Conservation (phyloP, 495 filamentous ascomycete genomes). For the Penicillium macrosclerotiorum region DNA sequence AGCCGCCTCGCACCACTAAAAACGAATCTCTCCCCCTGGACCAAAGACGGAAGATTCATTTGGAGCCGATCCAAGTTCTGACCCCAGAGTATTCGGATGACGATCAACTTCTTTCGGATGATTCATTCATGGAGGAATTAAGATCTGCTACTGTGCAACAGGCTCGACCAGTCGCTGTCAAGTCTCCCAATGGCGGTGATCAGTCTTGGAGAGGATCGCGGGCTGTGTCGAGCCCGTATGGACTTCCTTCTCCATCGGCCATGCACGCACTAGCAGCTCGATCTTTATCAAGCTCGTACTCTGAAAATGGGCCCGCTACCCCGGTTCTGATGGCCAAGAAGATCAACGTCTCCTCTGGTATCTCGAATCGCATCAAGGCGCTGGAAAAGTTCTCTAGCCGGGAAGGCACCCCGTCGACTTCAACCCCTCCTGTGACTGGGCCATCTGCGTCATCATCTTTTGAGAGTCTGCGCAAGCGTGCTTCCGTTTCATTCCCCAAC, state of each 20-base stretch:
- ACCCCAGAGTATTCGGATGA: constrained; percentile 59
- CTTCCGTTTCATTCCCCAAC: constrained; percentile 30
- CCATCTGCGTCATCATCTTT: constrained; percentile 39
- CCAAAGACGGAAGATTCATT: constrained; percentile 45
- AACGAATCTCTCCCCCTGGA: constrained; percentile 24
- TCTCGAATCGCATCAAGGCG: constrained; percentile 86
- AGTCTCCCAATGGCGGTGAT: constrained; percentile 57
- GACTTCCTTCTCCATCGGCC: constrained; percentile 29
- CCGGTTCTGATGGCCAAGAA: constrained; percentile 61
- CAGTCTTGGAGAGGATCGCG: constrained; percentile 46
- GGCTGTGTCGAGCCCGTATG: constrained; percentile 49
- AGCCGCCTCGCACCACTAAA: constrained; percentile 19
- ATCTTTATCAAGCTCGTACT: constrained; percentile 39
- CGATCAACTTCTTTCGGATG: constrained; percentile 70
- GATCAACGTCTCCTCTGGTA: constrained; percentile 79
- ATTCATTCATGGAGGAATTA: constrained; percentile 87
- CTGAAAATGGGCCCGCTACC: constrained; percentile 25
- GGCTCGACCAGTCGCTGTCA: constrained; percentile 79
- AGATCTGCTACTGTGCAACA: constrained; percentile 79
- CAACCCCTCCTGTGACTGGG: constrained; percentile 17
- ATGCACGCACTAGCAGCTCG: constrained; percentile 40
- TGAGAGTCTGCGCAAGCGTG: constrained; percentile 44
- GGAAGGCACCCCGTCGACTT: constrained; percentile 33
- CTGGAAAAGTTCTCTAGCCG: constrained; percentile 70
- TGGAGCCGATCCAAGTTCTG: constrained; percentile 57